Base-by-base conservation (phyloP, 192 early-diverging fungal species). In the Backusella tarrabulga region DNA sequence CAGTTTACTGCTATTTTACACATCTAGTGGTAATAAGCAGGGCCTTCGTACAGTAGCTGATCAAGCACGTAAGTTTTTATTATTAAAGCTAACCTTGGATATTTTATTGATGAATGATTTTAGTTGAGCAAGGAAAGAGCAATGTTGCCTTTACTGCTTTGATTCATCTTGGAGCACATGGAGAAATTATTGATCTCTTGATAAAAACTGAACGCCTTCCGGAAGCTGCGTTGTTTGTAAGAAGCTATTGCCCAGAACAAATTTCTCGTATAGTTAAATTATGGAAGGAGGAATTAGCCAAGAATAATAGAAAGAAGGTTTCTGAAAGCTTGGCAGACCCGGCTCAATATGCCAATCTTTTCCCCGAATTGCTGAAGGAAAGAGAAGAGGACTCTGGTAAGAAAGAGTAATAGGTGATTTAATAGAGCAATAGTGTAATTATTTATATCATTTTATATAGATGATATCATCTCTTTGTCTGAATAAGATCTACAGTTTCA, bases 201-300 rank as follows among this genome's bases (percentile, higher is more conserved):
- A 84, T 96, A 46, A 85, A 90, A 63, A 95, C 95, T 41, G 92
- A 95, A 35, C 93, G 97, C 42, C 87, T 96, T 46, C 92, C 97
- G 6, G 98, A 99, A 81, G 98, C 98, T 3, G 96, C 97, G 21
- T 87, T 98, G 77, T 90, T 98, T 85, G 97, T 96, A 0, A 88
- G 94, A 52, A 92, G 96, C 0, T 95, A 98, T 80, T 78, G 92
- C 44, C 98, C 98, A 26, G 88, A 86, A 76, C 87, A 93, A 41
- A 89, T 93, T 29, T 86, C 90, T 26, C 83, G 84, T 60, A 84
- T 91, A 34, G 88, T 94, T 42, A 85, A 91, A 79, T 83, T 91
- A 56, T 98, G 97, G 97, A 94, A 93, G 79, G 87, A 88, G 66
- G 84, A 79, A 50, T 87, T 99, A 23, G 87, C 87, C 52, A 77